These are phyloP conservation scores for Podospora sp. DNA, from an alignment of 495 filamentous ascomycete species.

Conservation along the genomic window DNA sequence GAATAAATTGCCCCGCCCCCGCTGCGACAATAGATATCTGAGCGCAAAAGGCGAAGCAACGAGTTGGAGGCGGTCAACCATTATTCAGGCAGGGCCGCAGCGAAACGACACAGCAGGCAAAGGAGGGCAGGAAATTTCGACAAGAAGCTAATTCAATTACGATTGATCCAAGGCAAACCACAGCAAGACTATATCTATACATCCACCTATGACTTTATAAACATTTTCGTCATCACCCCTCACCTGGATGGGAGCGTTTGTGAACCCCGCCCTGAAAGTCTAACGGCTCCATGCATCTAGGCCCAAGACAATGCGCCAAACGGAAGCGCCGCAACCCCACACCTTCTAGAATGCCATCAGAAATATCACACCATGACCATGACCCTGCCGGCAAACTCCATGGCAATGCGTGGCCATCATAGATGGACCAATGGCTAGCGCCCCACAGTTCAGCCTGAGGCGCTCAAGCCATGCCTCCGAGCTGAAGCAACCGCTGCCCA, in stretches of 20 bases:
- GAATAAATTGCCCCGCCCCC: slow-evolving; percentile 21
- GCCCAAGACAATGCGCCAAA: neutral
- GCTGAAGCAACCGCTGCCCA: slow-evolving; percentile 46
- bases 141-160: too few relatives aligned
- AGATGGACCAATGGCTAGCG: neutral
- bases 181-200: neutral
- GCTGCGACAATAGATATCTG: neutral
- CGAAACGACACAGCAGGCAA: too few relatives aligned
- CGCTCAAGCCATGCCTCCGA: slow-evolving; percentile 40
- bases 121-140: too few relatives aligned
- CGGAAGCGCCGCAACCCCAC: slow-evolving; percentile 11
- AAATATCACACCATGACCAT: slow-evolving; percentile 6
- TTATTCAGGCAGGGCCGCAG: slow-evolving; percentile 1
- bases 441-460: neutral
- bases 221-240: neutral
- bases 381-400: slow-evolving; percentile 9
- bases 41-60: neutral
- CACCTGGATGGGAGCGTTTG: neutral
- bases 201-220: neutral
- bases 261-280: neutral
- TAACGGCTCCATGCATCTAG: slow-evolving; percentile 2
- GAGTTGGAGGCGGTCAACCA: slow-evolving; percentile 9
- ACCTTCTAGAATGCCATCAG: slow-evolving; percentile 11
- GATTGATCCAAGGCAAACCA: too few relatives aligned
- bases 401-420: slow-evolving; percentile 3